A percentile compares a stretch with the other conserved stretches of the same genome.
Evolutionary conservation across 441 rosid species (phyloP).

Genomic region (Pelargonium myrrhifolium): DNA sequence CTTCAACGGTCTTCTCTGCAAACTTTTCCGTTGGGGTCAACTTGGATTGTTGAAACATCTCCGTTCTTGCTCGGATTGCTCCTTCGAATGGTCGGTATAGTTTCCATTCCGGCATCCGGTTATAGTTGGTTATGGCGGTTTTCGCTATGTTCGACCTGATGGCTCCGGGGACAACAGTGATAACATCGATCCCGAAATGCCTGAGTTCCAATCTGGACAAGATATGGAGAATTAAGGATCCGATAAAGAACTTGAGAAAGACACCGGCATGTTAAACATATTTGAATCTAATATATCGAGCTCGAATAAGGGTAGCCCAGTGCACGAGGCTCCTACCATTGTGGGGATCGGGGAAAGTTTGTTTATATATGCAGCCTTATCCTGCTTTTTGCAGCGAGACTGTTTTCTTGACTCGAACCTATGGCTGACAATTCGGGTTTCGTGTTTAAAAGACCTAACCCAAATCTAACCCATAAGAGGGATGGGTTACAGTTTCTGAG

Average conservation of each 20-base stretch:
- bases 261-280: too few relatives aligned
- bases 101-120: constrained; percentile 65
- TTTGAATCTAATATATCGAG: too few relatives aligned
- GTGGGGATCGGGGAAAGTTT: too few relatives aligned
- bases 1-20: background rate
- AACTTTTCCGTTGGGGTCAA: constrained; percentile 41
- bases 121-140: constrained; percentile 46
- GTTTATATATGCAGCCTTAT: too few relatives aligned
- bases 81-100: constrained; percentile 60
- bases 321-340: too few relatives aligned
- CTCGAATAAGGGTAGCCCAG: too few relatives aligned
- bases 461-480: too few relatives aligned
- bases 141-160: constrained; percentile 65
- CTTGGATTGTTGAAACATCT: constrained; percentile 43
- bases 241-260: background rate
- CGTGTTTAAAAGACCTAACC: too few relatives aligned
- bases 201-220: constrained; percentile 62
- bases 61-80: constrained; percentile 50
- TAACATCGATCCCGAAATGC: constrained; percentile 69
- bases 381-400: too few relatives aligned
- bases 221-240: background rate
- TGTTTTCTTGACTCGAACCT: too few relatives aligned
- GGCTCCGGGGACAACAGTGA: constrained; percentile 75
- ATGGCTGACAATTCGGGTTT: too few relatives aligned
- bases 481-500: too few relatives aligned